A percentile compares a stretch with the other conserved stretches of the same genome.
Conservation (phyloP, 2,329 filamentous ascomycete genomes). For the Zasmidium cellare region DNA sequence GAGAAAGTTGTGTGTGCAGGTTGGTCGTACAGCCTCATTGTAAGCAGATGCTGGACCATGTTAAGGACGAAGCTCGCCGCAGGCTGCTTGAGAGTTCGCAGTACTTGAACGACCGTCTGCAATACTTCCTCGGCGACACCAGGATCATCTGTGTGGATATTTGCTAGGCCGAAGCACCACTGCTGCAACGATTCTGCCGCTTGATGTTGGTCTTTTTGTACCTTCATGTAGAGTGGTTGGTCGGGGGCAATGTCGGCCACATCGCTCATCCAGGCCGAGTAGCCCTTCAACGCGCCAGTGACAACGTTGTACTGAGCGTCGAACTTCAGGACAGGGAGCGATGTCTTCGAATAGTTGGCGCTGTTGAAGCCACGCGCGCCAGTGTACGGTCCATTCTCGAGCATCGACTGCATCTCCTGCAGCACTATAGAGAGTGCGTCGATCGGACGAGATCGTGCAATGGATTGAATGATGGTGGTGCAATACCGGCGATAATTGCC, state of each 20-base stretch:
- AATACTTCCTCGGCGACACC: constrained; percentile 34
- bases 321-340: constrained; percentile 71
- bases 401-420: constrained; percentile 69
- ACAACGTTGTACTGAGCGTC: constrained; percentile 90
- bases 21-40: constrained; percentile 74
- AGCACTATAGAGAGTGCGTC: constrained; percentile 89
- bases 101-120: constrained; percentile 30
- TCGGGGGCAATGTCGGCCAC: constrained; percentile 37
- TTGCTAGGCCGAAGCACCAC: constrained; percentile 72
- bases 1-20: constrained; percentile 73
- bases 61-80: constrained; percentile 70
- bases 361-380: constrained; percentile 64
- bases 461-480: constrained; percentile 79
- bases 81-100: constrained; percentile 29
- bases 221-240: constrained; percentile 48
- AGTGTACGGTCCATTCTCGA: constrained; percentile 71
- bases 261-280: constrained; percentile 70
- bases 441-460: constrained; percentile 76
- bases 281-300: constrained; percentile 85
- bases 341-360: constrained; percentile 60
- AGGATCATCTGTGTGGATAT: constrained; percentile 64
- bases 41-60: constrained; percentile 86
- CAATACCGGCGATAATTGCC: constrained; percentile 95
- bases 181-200: constrained; percentile 44
- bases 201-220: constrained; percentile 62